Conservation (phyloP, 2,329 filamentous ascomycete genomes). For the Pezicula rhizophila region DNA sequence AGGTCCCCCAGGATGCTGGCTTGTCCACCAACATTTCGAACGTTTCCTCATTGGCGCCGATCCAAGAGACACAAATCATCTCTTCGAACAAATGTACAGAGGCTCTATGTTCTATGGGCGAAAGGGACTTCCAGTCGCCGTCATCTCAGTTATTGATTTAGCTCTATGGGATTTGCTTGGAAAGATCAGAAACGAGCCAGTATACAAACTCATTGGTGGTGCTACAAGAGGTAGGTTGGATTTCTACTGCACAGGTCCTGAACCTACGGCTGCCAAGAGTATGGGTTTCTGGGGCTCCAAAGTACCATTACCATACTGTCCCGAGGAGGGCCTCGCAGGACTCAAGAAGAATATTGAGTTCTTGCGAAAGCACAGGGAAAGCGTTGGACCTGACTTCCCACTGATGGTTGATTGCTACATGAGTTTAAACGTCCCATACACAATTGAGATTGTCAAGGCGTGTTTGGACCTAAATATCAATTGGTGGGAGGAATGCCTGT, state of each 20-base stretch:
- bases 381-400: constrained; percentile 83
- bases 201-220: constrained; percentile 90
- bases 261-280: constrained; percentile 69
- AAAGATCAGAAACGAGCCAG: constrained; percentile 86
- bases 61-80: constrained; percentile 81
- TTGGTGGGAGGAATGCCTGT: constrained; percentile 96
- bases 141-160: constrained; percentile 91
- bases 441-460: constrained; percentile 81
- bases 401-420: constrained; percentile 97
- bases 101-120: constrained; percentile 94
- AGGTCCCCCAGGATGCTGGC: constrained; percentile 88
- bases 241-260: constrained; percentile 93
- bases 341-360: constrained; percentile 87
- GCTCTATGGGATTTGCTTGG: constrained; percentile 89
- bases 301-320: constrained; percentile 82
- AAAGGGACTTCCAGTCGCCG: constrained; percentile 82
- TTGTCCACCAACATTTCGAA: constrained; percentile 89
- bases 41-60: constrained; percentile 86
- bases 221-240: constrained; percentile 76
- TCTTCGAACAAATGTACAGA: constrained; percentile 96
- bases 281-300: constrained; percentile 92
- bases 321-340: constrained; percentile 77
- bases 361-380: constrained; percentile 75
- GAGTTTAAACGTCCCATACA: constrained; percentile 88
- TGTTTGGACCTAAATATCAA: constrained; percentile 82